Evolutionary conservation across 179 eudicot genomes (phyloP).

Genomic region (Nepenthes alata): DNA sequence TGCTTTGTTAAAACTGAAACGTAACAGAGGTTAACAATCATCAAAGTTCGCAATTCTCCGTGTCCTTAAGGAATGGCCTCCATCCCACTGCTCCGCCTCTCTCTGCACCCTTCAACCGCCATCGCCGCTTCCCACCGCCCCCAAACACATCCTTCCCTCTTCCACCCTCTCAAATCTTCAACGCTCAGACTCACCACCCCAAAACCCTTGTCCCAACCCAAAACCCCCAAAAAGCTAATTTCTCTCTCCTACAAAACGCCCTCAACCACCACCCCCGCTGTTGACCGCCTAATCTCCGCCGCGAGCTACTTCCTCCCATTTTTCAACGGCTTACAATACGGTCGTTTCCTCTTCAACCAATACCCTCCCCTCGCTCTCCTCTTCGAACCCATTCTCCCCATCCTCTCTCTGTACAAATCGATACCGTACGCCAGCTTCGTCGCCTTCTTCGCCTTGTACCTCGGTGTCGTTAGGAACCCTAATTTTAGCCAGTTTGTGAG

Average conservation of each 20-base stretch:
- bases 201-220: slow-evolving; percentile 7
- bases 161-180: slow-evolving; percentile 11
- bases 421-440: slow-evolving; percentile 64
- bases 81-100: slow-evolving; percentile 40
- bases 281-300: slow-evolving; percentile 75
- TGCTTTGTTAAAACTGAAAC: too few species aligned
- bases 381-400: slow-evolving; percentile 53
- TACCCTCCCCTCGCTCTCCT: slow-evolving; percentile 43
- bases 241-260: slow-evolving; percentile 18
- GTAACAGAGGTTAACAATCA: too few species aligned
- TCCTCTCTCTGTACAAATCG: slow-evolving; percentile 50
- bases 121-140: slow-evolving; percentile 6
- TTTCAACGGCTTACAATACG: slow-evolving; percentile 78
- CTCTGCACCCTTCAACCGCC: slow-evolving; percentile 23
- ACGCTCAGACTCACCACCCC: slow-evolving; percentile 7
- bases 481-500: slow-evolving; percentile 43
- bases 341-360: slow-evolving; percentile 59
- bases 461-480: slow-evolving; percentile 62
- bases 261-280: slow-evolving; percentile 41
- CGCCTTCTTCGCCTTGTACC: slow-evolving; percentile 55
- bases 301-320: slow-evolving; percentile 64
- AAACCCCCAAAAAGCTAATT: slow-evolving; percentile 5
- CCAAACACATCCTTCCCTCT: slow-evolving; percentile 7
- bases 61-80: not conserved
- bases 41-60: too few species aligned